Percentiles rank a stretch among this genome's conserved stretches.
phyloP scores from a whole-genome alignment of 73 alveolate species.

The Urostyla sp. region DNA sequence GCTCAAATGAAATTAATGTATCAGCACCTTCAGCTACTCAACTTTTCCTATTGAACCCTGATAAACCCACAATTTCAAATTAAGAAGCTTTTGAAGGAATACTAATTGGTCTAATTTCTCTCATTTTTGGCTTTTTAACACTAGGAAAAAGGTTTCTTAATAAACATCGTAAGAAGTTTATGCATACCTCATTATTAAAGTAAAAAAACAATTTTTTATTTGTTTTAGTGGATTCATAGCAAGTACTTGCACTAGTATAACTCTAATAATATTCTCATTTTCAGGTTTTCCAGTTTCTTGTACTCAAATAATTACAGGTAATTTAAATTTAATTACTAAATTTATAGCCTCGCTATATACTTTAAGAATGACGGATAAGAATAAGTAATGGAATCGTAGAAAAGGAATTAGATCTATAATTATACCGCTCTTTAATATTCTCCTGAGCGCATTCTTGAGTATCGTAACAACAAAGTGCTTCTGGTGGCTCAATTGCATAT shows the following conservation, averaged over 20 bases:
- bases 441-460: too few species aligned
- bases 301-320: slow-evolving; percentile 51
- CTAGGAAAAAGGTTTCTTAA: slow-evolving; percentile 46
- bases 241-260: slow-evolving; percentile 40
- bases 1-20: slow-evolving; percentile 55
- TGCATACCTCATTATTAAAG: slow-evolving; percentile 45
- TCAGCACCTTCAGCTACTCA: slow-evolving; percentile 56
- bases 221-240: slow-evolving; percentile 47
- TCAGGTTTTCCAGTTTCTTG: slow-evolving; percentile 46
- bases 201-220: background rate
- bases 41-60: slow-evolving; percentile 27
- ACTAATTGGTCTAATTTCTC: slow-evolving; percentile 27
- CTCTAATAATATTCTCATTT: slow-evolving; percentile 13
- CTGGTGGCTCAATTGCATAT: too few species aligned
- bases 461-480: too few species aligned
- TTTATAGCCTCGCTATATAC: too few species aligned
- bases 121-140: slow-evolving; percentile 46
- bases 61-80: background rate
- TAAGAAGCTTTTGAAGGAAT: slow-evolving; percentile 44
- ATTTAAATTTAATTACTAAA: too few species aligned
- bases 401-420: too few species aligned
- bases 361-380: too few species aligned
- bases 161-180: slow-evolving; percentile 37
- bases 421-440: too few species aligned
- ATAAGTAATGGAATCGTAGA: too few species aligned